Evolutionary conservation across 345 rosid species (phyloP).

Genomic region (Eucalyptus dawsonii): DNA sequence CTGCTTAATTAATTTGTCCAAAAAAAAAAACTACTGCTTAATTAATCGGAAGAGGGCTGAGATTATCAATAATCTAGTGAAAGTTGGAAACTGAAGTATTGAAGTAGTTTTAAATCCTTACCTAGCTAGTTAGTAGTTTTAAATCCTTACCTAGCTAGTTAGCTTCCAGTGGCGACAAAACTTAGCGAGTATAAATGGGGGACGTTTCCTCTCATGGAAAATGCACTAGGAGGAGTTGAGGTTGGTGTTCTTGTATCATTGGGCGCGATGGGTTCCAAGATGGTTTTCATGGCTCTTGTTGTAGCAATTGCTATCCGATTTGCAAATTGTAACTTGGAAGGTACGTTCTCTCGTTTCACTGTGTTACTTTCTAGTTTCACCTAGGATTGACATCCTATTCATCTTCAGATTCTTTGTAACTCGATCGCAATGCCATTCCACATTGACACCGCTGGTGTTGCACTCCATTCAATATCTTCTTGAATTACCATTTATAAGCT

Average conservation of each 20-base stretch:
- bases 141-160: background rate
- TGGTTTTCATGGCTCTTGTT: background rate
- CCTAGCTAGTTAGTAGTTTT: background rate
- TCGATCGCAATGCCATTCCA: fast-evolving
- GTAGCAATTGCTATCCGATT: background rate
- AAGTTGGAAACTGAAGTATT: background rate
- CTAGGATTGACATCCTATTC: background rate
- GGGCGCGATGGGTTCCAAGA: background rate
- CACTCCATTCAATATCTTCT: background rate
- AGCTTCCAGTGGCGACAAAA: background rate
- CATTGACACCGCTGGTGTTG: background rate
- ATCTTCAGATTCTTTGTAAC: background rate
- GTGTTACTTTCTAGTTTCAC: background rate
- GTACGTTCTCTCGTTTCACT: background rate
- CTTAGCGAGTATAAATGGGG: background rate
- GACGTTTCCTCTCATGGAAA: background rate
- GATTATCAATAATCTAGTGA: background rate
- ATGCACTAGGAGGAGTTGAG: background rate
- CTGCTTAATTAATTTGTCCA: background rate
- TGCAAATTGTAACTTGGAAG: background rate
- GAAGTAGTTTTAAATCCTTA: background rate
- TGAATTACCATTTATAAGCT: background rate
- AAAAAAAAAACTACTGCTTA: background rate
- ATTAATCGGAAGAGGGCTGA: background rate
- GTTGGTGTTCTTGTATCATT: background rate